Conservation (phyloP, 2,329 filamentous ascomycete genomes). For the Teratosphaeria zuluensis region DNA sequence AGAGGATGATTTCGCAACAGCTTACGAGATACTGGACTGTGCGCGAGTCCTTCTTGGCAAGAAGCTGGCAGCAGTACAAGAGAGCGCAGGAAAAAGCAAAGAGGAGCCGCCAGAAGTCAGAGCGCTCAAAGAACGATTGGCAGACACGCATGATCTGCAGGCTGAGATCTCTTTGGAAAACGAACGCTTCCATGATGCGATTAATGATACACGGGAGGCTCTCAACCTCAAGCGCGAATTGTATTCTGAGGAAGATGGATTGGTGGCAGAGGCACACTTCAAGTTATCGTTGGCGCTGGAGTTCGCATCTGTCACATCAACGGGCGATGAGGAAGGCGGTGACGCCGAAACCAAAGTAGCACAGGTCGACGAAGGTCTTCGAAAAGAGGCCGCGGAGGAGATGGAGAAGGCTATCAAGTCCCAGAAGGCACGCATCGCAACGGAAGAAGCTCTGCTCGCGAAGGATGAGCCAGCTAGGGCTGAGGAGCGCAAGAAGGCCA, state of each 20-base stretch:
- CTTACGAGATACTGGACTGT: slow-evolving; percentile 55
- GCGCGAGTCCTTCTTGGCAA: slow-evolving; percentile 50
- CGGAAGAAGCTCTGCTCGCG: slow-evolving; percentile 57
- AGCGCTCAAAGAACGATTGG: slow-evolving; percentile 73
- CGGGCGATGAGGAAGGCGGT: slow-evolving; percentile 37
- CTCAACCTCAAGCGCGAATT: slow-evolving; percentile 71
- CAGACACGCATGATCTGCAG: slow-evolving; percentile 87
- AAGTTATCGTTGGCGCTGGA: slow-evolving; percentile 92
- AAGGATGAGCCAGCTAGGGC: slow-evolving; percentile 41
- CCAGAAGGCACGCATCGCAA: slow-evolving; percentile 60
- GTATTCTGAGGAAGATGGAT: slow-evolving; percentile 68
- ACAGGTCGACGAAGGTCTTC: slow-evolving; percentile 56
- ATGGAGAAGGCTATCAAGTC: slow-evolving; percentile 66
- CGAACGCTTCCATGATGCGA: slow-evolving; percentile 82
- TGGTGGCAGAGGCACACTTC: slow-evolving; percentile 90
- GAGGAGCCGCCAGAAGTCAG: slow-evolving; percentile 32
- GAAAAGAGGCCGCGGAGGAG: slow-evolving; percentile 61
- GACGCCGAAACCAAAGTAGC: slow-evolving; percentile 26
- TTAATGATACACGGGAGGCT: slow-evolving; percentile 68
- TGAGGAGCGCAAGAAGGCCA: slow-evolving; percentile 51
- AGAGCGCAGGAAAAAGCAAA: slow-evolving; percentile 41
- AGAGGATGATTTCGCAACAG: slow-evolving; percentile 54
- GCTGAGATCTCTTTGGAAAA: slow-evolving; percentile 97
- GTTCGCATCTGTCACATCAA: slow-evolving; percentile 67
- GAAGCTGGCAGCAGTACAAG: slow-evolving; percentile 42